A percentile compares a stretch with the other conserved stretches of the same genome.
Evolutionary conservation across 257 asterid genomes (phyloP).

Genomic region (Fraxinus cuspidata): DNA sequence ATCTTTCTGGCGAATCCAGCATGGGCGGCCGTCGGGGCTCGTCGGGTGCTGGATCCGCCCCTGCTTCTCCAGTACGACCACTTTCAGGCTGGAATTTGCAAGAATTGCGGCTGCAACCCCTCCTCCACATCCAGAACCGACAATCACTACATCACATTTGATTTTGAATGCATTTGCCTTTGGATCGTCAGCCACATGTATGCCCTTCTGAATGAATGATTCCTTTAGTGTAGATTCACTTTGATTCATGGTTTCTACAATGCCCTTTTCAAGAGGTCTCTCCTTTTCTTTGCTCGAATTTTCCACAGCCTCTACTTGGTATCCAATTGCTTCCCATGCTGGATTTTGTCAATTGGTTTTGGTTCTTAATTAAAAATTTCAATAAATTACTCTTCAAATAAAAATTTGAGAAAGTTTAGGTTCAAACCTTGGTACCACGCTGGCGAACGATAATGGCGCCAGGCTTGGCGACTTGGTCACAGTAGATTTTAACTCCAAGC

Average conservation of each 20-base stretch:
- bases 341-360: no score
- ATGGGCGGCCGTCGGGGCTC: no score
- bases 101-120: constrained; percentile 68
- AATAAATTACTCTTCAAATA: no score
- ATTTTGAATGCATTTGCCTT: constrained; percentile 25
- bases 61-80: constrained; percentile 51
- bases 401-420: no score
- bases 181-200: constrained; percentile 32
- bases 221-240: constrained; percentile 39
- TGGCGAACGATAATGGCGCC: no score
- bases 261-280: constrained; percentile 62
- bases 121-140: constrained; percentile 74
- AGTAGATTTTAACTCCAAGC: no score
- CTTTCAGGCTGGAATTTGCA: constrained; percentile 56
- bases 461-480: no score
- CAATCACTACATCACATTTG: constrained; percentile 58
- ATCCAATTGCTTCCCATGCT: constrained; percentile 58
- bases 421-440: no score
- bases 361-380: no score
- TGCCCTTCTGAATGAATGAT: constrained; percentile 48
- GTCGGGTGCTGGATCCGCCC: no score
- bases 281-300: constrained; percentile 6
- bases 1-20: no score
- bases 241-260: constrained; percentile 41
- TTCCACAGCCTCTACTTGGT: constrained; percentile 34